Base-by-base conservation (phyloP, 768 basidiomycete genomes). In the Amanita rubescens region DNA sequence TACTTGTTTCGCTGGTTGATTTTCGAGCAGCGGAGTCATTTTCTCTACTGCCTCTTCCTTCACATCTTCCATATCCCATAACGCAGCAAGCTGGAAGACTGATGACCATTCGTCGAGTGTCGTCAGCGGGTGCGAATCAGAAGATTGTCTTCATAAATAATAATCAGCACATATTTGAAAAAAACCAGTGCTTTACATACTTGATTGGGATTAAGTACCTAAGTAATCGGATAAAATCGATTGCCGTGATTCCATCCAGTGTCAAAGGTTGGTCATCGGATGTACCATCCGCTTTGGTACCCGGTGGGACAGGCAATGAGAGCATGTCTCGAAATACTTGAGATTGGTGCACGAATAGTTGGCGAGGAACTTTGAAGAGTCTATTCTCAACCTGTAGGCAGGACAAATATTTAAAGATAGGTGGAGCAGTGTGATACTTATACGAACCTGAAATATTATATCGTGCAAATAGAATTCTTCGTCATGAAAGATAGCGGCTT, bases 1-100 rank as follows among this genome's bases (percentile, higher is more conserved):
- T 20, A 72, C 55, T 48, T 62, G 64, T 12, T 61, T 60, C 15
- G 56, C 49, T 46, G 63, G 57, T 14, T 7, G 3, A 39, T 56
- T 57, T 14, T 55, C 41, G 1, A 59, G 34, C 9, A 43, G 45
- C 15, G 54, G 51, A n/a, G 59, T 58, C 10, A 75, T 53, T 3
- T 60, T 54, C 12, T 57, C 7, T 15, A 73, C 59, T 12, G 70
- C 67, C 15, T 60, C 33, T 15, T 58, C 53, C 32, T 65, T 62
- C 17, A 70, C 37, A 11, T 44, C n/a, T 2, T 62, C 54, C 43
- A 68, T 69, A 6, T 68, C 63, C 69, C 72, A 76, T 63, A 66
- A 65, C 10, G 51, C 61, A 11, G 72, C 60, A 14, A 73, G 44
- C 47, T 65, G 62, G 37, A 70, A 56, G 33, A 73, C 66, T 0